Evolutionary conservation across 106 monocot species (phyloP).

Genomic region (Dendrobium huoshanense): DNA sequence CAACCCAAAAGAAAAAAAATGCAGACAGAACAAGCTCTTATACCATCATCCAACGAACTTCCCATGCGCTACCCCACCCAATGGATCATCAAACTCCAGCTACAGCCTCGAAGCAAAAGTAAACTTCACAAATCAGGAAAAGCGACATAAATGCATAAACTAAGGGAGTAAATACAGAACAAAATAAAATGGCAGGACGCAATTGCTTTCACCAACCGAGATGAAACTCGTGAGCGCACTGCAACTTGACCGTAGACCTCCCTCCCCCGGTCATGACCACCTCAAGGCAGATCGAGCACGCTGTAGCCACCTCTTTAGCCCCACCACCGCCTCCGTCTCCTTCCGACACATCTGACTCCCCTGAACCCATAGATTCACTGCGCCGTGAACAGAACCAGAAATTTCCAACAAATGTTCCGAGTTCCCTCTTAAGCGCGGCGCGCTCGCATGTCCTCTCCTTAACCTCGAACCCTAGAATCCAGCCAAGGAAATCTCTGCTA

Average conservation of each 20-base stretch:
- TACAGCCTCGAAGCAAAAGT: background rate
- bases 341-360: background rate
- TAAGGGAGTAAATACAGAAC: background rate
- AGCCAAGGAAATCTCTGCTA: background rate
- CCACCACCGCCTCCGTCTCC: conserved; percentile 7
- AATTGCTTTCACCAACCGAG: conserved; percentile 10
- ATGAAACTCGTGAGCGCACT: conserved; percentile 39
- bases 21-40: background rate
- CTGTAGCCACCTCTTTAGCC: background rate
- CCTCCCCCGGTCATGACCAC: conserved; percentile 5
- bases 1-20: background rate
- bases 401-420: background rate
- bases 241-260: conserved; percentile 32
- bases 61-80: background rate
- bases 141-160: background rate
- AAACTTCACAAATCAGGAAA: background rate
- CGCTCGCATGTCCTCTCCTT: background rate
- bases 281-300: conserved; percentile 41
- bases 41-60: background rate
- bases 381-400: background rate
- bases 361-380: conserved; percentile 17
- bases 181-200: background rate
- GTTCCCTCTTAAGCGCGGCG: background rate
- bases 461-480: background rate
- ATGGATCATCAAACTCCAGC: background rate